Evolutionary conservation across 768 basidiomycete species (phyloP).

Genomic region (Atractiella rhizophila): DNA sequence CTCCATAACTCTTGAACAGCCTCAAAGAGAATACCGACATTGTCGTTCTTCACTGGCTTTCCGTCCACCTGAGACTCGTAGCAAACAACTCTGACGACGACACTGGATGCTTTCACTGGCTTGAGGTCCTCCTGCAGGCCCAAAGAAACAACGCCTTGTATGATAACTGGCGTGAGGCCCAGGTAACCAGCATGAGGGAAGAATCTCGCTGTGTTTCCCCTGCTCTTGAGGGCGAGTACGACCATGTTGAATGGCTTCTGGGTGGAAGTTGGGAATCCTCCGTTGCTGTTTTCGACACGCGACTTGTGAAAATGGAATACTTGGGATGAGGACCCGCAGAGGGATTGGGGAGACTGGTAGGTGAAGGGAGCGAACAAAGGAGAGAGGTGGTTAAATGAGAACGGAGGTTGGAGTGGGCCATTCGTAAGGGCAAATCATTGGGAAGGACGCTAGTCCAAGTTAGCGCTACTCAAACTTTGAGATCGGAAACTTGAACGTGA

Average conservation of each 20-base stretch:
- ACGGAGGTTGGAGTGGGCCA: no score
- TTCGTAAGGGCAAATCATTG: no score
- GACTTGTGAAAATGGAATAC: background rate
- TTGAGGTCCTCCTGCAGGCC: constrained; percentile 44
- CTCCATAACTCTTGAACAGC: no score
- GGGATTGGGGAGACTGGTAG: background rate
- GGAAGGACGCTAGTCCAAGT: no score
- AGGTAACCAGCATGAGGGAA: constrained; percentile 56
- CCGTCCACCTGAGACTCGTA: constrained; percentile 48
- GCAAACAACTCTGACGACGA: constrained; percentile 53
- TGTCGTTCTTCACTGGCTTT: no score
- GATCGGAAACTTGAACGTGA: no score
- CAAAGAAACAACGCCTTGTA: constrained; percentile 56
- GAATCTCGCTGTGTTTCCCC: constrained; percentile 43
- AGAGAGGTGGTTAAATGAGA: no score
- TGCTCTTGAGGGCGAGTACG: constrained; percentile 31
- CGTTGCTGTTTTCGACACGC: constrained; percentile 58
- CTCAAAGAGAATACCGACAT: no score
- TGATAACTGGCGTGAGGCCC: constrained; percentile 49
- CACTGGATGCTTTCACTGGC: constrained; percentile 37
- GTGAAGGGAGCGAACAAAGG: background rate
- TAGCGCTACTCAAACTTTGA: no score
- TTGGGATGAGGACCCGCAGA: background rate
- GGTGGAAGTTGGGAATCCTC: constrained; percentile 33
- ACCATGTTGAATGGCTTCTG: constrained; percentile 5